Evolutionary conservation across 345 rosid species (phyloP), one percentile per base, ranked within the genome.

Genomic region (Rhodamnia argentea): DNA sequence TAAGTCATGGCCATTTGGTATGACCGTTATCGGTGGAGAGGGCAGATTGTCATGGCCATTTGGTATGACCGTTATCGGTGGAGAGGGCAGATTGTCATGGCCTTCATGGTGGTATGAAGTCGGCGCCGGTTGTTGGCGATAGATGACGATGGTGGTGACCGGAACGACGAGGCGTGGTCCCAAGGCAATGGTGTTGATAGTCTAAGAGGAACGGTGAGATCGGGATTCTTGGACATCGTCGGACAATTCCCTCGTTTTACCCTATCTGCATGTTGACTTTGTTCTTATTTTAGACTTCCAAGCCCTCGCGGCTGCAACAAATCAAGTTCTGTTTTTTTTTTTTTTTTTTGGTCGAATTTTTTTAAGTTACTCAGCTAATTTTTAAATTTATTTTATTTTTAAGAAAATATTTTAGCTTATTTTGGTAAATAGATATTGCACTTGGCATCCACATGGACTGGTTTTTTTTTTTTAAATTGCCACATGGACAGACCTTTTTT

Each of bases 1-100:
- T 5, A 5, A 70, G 47, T 59, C 32, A 26, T 13, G 32, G 8
- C 70, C 13, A 32, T n/a, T 59, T n/a, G 70, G 32, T 13, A 32
- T 0, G 23, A 1, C 44, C 10, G 3, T 11, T 16, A 15, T 5
- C 7, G 47, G 24, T 5, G 47, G 13, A 70, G 7, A 4, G 9
- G 13, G 40, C 40, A 3, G 40, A 37, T 37, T 37, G 40, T 37
- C 40, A 37, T 37, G 40, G 3, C 40, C 40, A 3, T 37, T 37
- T 37, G 40, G 40, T 37, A 37, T 3, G 40, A 37, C 40, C 2
- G 3, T 37, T 37, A 37, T 37, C 3, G 40, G 40, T 37, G 40
- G 40, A 37, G 40, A 37, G 3, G 40, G 47, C 10, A 7, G 47
- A 37, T 37, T 18, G 47, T 70, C 4, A 3, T 70, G 1, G 20